Percentiles rank a stretch among this genome's conserved stretches.
phyloP scores from a whole-genome alignment of 1,284 basidiomycete species.

The Ustilago shanxiensis region DNA sequence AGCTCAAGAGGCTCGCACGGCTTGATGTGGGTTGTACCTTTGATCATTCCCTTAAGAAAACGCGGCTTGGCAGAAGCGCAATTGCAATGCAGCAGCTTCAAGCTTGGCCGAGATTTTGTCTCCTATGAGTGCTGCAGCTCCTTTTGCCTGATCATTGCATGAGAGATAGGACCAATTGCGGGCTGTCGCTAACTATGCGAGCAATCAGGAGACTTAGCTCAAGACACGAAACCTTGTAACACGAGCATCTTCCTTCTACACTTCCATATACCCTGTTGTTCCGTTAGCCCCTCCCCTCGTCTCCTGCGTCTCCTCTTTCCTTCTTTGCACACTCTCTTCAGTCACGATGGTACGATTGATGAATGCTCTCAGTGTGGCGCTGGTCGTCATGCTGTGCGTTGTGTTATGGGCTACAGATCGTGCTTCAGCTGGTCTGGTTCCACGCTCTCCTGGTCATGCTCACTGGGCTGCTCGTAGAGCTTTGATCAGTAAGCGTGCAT shows the following conservation, averaged over 20 bases:
- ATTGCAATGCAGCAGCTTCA: neutral
- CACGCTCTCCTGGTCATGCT: neutral
- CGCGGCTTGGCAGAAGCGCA: neutral
- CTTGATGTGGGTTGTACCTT: constrained; percentile 8
- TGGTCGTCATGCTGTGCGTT: constrained; percentile 29
- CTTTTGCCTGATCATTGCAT: too few species aligned
- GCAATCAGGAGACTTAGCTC: too few species aligned
- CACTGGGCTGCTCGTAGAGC: constrained; percentile 7
- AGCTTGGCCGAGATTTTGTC: too few species aligned
- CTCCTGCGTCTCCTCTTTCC: neutral
- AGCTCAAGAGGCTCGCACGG: constrained; percentile 2
- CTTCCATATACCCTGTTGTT: neutral
- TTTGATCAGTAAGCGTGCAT: constrained; percentile 11
- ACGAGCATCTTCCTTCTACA: neutral
- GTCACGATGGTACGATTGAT: constrained; percentile 12
- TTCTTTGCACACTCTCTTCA: neutral
- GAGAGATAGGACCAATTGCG: too few species aligned
- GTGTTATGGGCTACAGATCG: neutral
- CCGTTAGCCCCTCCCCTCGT: too few species aligned
- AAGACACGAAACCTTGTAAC: too few species aligned
- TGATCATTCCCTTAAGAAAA: neutral
- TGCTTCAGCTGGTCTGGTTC: constrained; percentile 11
- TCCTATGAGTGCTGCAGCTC: too few species aligned
- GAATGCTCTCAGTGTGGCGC: constrained; percentile 26
- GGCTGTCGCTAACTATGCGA: too few species aligned